Evolutionary conservation across 331 rosid genomes (phyloP).

Genomic region (Arachis monticola): DNA sequence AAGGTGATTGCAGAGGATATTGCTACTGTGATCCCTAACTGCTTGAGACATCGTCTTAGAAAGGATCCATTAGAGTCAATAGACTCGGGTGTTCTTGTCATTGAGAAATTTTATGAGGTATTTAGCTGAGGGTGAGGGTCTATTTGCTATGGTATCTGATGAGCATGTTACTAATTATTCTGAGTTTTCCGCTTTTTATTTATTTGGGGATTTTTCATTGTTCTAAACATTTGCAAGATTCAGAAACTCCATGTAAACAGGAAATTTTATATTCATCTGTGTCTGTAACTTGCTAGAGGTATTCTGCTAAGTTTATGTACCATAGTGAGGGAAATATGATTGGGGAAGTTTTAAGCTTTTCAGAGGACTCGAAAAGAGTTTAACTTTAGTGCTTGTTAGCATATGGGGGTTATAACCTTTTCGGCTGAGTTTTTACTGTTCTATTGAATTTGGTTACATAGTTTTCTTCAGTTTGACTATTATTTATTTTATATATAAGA

Average conservation of each 20-base stretch:
- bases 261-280: background rate
- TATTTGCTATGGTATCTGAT: constrained; percentile 30
- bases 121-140: constrained; percentile 57
- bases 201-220: constrained; percentile 30
- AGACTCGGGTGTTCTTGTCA: constrained; percentile 83
- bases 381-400: constrained; percentile 2
- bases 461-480: background rate
- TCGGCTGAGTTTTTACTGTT: background rate
- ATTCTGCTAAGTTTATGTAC: constrained; percentile 5
- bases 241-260: constrained; percentile 28
- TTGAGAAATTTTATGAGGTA: constrained; percentile 80
- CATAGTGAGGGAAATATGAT: background rate
- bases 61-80: constrained; percentile 85
- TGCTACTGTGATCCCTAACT: constrained; percentile 84
- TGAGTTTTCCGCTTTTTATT: background rate
- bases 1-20: constrained; percentile 68
- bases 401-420: background rate
- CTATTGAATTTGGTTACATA: background rate
- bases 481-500: background rate
- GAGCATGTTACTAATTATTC: constrained; percentile 36
- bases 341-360: background rate
- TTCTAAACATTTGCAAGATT: constrained; percentile 29
- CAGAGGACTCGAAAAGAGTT: constrained; percentile 2
- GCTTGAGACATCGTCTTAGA: constrained; percentile 87
- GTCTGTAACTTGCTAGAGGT: constrained; percentile 17